Conservation (phyloP, 2,329 filamentous ascomycete species). For the Trichoderma sp. region DNA sequence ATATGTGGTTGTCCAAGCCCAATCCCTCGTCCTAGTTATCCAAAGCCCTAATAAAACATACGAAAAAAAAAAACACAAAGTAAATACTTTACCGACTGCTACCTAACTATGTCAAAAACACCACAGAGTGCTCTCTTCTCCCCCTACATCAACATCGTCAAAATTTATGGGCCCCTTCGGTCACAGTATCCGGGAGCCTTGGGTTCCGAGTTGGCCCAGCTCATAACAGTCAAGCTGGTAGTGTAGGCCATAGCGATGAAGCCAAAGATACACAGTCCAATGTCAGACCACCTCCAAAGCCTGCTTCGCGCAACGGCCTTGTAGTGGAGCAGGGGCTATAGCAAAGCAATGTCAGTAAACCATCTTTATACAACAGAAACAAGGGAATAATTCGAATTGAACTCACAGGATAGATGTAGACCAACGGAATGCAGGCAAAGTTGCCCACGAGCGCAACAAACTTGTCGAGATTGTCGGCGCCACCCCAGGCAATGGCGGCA, state of each 20-base stretch:
- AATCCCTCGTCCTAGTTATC: neutral
- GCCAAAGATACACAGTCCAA: constrained; percentile 77
- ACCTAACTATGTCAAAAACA: neutral
- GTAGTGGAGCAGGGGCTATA: constrained; percentile 84
- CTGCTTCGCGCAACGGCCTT: constrained; percentile 70
- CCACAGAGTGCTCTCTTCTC: neutral
- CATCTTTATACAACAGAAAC: neutral
- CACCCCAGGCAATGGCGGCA: constrained; percentile 84
- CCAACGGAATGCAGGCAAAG: constrained; percentile 95
- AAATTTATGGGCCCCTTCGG: constrained; percentile 26
- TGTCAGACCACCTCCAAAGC: constrained; percentile 68
- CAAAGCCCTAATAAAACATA: neutral
- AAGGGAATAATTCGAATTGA: neutral
- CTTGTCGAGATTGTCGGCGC: constrained; percentile 91
- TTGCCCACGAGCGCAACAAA: constrained; percentile 95
- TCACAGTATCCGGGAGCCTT: constrained; percentile 56
- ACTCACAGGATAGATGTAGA: constrained; percentile 94
- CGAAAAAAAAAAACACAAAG: neutral
- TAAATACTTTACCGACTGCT: constrained; percentile 11
- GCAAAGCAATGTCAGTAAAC: constrained; percentile 32
- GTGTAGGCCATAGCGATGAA: constrained; percentile 89
- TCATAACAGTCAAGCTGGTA: constrained; percentile 78
- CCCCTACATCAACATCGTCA: neutral
- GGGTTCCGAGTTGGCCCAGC: constrained; percentile 68
- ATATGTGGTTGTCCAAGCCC: neutral